phyloP scores from a whole-genome alignment of 1,284 basidiomycete species.

The Irpex rosettiformis region DNA sequence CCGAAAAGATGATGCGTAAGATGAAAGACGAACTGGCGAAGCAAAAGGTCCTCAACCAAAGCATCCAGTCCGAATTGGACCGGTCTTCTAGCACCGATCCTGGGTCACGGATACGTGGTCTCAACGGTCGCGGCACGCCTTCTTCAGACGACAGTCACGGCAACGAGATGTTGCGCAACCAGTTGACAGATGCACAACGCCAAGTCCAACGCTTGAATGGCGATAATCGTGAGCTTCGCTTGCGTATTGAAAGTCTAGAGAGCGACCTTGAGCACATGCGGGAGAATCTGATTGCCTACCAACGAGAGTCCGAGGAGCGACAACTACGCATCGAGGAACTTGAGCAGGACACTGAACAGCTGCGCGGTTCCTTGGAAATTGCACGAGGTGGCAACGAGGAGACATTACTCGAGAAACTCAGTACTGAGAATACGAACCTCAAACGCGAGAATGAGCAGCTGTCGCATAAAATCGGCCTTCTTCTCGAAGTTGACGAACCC shows the following conservation, averaged over 20 bases:
- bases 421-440: constrained; percentile 71
- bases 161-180: constrained; percentile 60
- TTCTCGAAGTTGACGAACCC: constrained; percentile 82
- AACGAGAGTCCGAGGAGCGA: constrained; percentile 74
- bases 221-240: constrained; percentile 75
- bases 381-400: constrained; percentile 74
- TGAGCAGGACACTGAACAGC: constrained; percentile 75
- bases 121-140: constrained; percentile 82
- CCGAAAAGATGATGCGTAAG: constrained; percentile 97
- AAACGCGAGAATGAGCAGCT: constrained; percentile 83
- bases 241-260: constrained; percentile 72
- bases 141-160: constrained; percentile 62
- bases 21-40: constrained; percentile 95
- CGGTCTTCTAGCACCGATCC: constrained; percentile 59
- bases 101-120: constrained; percentile 52
- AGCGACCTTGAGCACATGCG: constrained; percentile 71
- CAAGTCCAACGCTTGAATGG: constrained; percentile 64
- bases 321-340: constrained; percentile 74
- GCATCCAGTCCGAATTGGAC: constrained; percentile 81
- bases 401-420: constrained; percentile 70
- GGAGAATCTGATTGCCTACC: constrained; percentile 69
- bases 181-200: constrained; percentile 69
- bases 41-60: constrained; percentile 78
- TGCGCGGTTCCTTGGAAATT: constrained; percentile 73
- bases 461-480: constrained; percentile 79